phyloP scores from a whole-genome alignment of 2,329 filamentous ascomycete species.

The Metarhizium rileyi region DNA sequence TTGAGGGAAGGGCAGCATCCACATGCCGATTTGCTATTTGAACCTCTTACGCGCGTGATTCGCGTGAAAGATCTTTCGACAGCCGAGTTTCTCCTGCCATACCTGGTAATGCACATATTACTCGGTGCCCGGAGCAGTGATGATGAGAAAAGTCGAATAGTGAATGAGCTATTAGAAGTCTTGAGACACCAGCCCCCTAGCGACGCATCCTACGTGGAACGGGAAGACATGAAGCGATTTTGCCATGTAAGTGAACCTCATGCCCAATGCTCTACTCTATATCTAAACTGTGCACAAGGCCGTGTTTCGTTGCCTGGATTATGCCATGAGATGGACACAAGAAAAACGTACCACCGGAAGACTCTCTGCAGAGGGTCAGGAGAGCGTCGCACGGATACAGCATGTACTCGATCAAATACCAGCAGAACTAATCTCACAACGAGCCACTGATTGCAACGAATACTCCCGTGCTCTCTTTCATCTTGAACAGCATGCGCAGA shows the following conservation, averaged over 20 bases:
- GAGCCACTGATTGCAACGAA: constrained; percentile 88
- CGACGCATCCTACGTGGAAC: constrained; percentile 47
- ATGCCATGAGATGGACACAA: constrained; percentile 83
- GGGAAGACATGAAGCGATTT: constrained; percentile 71
- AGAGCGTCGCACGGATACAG: constrained; percentile 39
- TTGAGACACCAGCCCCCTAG: constrained; percentile 50
- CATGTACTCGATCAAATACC: constrained; percentile 55
- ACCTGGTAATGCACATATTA: constrained; percentile 73
- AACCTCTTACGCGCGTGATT: constrained; percentile 71
- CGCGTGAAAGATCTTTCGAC: constrained; percentile 79
- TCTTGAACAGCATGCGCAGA: constrained; percentile 77
- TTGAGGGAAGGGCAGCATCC: constrained; percentile 66
- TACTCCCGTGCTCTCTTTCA: constrained; percentile 89
- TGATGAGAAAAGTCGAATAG: constrained; percentile 53
- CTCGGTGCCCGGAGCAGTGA: constrained; percentile 56
- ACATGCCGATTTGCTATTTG: constrained; percentile 69
- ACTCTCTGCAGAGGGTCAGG: constrained; percentile 31
- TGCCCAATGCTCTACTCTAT: not conserved
- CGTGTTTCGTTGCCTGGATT: constrained; percentile 84
- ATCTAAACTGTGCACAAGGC: constrained; percentile 40
- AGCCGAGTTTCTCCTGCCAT: constrained; percentile 81
- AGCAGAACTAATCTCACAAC: constrained; percentile 61
- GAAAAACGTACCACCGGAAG: constrained; percentile 42
- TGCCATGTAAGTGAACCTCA: constrained; percentile 58
- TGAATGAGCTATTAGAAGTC: constrained; percentile 65